Base-by-base conservation (phyloP, 2,329 filamentous ascomycete genomes). In the Calonectria montana region DNA sequence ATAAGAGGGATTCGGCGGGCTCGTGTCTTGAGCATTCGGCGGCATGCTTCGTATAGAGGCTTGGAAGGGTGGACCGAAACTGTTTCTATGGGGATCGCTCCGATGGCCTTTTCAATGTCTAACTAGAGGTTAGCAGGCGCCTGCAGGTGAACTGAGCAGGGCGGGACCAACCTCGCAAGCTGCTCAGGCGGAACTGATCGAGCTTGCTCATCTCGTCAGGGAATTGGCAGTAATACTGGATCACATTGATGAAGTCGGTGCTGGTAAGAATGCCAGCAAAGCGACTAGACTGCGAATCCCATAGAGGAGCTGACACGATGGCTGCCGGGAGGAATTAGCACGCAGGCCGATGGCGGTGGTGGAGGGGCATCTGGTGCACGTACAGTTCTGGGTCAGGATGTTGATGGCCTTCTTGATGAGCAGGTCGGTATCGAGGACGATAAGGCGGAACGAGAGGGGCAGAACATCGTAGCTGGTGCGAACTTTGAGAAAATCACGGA, bases 171-270 rank as follows among this genome's bases (percentile, higher is more conserved):
- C 96, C 94, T 90, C 96, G 91, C 70, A 99, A 89, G 81, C 95
- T 98, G 85, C 94, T 96, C 73, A 99, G 86, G 57, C 95, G 93
- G 83, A 99, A 98, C 83, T 98, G 94, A 77, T 98, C 97, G 78
- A 99, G 94, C 81, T 96, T 92, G 76, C 92, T 91, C 73, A 98
- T 90, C 70, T 96, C 94, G 76, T 97, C 94, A 2, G 96, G 97
- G 78, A 97, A 97, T 84, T 98, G 96, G 88, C 95, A 98, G 87
- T 99, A 98, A 85, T 99, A 99, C 83, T 98, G 96, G 47, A 99
- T 97, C 69, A 99, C 93, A 81, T 99, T 99, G 86, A 99, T 97
- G 83, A 97, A 99, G 85, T 99, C 97, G 73, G 95, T 97, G 74
- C 95, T 97, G 31, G 97, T 99, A 76, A 99, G 89, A 61, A 99